Evolutionary conservation across 1,284 basidiomycete genomes (phyloP).

Genomic region (Kwoniella shivajii): DNA sequence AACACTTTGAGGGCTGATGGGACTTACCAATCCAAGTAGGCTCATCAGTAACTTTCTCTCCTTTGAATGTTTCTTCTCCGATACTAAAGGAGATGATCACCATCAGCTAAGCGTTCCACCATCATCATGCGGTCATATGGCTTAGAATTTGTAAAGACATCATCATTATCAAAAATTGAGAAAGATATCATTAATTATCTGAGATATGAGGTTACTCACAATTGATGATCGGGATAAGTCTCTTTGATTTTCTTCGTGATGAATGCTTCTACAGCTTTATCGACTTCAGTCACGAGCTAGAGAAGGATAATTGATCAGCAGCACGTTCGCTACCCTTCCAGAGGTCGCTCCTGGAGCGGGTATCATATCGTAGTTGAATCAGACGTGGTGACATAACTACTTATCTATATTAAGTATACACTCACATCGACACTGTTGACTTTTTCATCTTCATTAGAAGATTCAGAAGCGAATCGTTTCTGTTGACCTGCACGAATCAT

Average conservation of each 20-base stretch:
- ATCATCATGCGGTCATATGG: constrained; percentile 10
- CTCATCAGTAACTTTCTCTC: constrained; percentile 73
- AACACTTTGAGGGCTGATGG: constrained; percentile 56
- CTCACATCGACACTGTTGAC: constrained; percentile 79
- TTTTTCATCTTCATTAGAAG: constrained; percentile 72
- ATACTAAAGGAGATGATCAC: constrained; percentile 62
- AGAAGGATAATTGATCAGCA: constrained; percentile 5
- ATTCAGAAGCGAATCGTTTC: constrained; percentile 55
- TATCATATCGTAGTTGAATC: not conserved
- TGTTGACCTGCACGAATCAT: constrained; percentile 56
- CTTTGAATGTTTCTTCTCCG: constrained; percentile 83
- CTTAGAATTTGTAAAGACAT: too few relatives aligned
- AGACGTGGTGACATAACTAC: too few relatives aligned
- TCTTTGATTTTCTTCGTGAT: constrained; percentile 70
- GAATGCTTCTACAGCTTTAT: constrained; percentile 86
- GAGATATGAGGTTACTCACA: constrained; percentile 61
- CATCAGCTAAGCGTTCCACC: not conserved
- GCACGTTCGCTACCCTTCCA: not conserved
- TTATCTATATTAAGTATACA: not conserved
- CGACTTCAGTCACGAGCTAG: constrained; percentile 89
- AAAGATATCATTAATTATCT: too few relatives aligned
- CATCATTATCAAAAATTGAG: too few relatives aligned
- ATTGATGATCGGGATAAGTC: constrained; percentile 76
- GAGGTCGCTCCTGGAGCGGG: not conserved
- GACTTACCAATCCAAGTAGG: constrained; percentile 76